Conservation (phyloP, 2,329 filamentous ascomycete species). For the Botrytis paeoniae region DNA sequence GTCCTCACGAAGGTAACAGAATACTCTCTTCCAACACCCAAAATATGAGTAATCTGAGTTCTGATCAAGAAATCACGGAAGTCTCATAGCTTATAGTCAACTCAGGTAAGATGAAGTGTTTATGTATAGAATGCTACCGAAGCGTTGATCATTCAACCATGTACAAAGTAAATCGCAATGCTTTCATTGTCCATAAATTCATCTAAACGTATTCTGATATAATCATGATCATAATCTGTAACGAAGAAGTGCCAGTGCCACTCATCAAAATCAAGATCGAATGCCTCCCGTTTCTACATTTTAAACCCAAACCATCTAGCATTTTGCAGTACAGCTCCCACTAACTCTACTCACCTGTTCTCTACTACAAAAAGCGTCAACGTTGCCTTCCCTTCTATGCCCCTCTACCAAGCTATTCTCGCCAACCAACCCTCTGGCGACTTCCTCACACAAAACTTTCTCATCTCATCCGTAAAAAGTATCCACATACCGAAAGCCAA, state of each 20-base stretch:
- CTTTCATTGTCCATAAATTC: neutral
- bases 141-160: neutral
- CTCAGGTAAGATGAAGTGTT: neutral
- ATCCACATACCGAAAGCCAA: slow-evolving; percentile 65
- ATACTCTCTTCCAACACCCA: neutral
- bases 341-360: neutral
- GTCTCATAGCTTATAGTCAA: neutral
- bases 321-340: neutral
- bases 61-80: neutral
- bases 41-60: neutral
- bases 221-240: neutral
- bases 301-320: neutral
- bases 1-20: neutral
- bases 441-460: slow-evolving; percentile 60
- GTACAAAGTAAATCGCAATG: neutral
- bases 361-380: neutral
- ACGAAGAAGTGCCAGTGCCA: neutral
- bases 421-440: slow-evolving; percentile 56
- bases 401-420: slow-evolving; percentile 58
- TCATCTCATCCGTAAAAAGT: slow-evolving; percentile 60
- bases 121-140: neutral
- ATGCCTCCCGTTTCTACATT: neutral
- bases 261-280: neutral
- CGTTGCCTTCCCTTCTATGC: neutral
- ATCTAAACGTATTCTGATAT: neutral